phyloP scores from a whole-genome alignment of 495 filamentous ascomycete species.

The Penicillium angulare region DNA sequence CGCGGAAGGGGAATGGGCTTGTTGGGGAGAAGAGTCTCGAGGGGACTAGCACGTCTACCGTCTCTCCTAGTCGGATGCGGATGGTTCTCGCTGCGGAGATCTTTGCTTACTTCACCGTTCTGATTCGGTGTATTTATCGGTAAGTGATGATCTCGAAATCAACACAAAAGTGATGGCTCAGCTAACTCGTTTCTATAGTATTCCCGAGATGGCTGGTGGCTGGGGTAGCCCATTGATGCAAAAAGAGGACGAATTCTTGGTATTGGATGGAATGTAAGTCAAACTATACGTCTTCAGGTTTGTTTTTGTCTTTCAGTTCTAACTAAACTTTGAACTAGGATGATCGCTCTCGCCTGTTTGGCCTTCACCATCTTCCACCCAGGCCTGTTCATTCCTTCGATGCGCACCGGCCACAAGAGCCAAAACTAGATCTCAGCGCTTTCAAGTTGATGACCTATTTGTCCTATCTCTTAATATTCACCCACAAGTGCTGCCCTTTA shows the following conservation, averaged over 20 bases:
- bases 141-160: conserved; percentile 14
- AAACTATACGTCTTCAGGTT: background rate
- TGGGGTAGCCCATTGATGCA: conserved; percentile 69
- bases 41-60: conserved; percentile 4
- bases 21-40: conserved; percentile 30
- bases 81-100: conserved; percentile 51
- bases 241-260: conserved; percentile 61
- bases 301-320: background rate
- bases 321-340: conserved; percentile 25
- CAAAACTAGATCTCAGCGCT: background rate
- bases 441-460: no score
- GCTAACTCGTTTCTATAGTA: conserved; percentile 29
- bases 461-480: no score
- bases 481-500: no score
- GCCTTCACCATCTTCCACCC: conserved; percentile 51
- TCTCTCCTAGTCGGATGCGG: conserved; percentile 40
- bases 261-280: conserved; percentile 59
- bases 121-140: conserved; percentile 69
- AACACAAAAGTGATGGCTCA: background rate
- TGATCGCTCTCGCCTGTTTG: conserved; percentile 48
- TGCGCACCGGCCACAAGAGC: conserved; percentile 34
- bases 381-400: conserved; percentile 44
- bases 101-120: conserved; percentile 57
- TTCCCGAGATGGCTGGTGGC: conserved; percentile 66
- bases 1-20: conserved; percentile 30